Base-by-base conservation (phyloP, 192 early-diverging fungal genomes). In the Coemansia sp. region DNA sequence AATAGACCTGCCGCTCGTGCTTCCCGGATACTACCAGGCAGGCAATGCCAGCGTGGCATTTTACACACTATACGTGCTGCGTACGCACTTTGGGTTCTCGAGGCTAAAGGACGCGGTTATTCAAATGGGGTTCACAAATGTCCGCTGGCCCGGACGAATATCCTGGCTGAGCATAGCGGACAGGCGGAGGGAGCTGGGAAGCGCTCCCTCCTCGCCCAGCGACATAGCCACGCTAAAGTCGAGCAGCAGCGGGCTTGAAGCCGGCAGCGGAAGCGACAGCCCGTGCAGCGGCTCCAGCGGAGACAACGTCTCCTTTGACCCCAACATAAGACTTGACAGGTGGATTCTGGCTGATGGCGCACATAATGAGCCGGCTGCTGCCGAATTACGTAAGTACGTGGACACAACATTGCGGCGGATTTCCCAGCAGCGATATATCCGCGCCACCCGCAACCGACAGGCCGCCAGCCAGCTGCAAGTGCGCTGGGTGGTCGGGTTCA, bases 321-420 rank as follows among this genome's bases (percentile, higher is more conserved):
- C 28, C 15, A 12, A 28, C 28, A 26, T 26, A 26, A 26, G 45
- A 34, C 60, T 83, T 1, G 57, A 65, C 26, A 64, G 56, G 10
- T 58, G 63, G 62, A 53, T 97, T n/a, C 73, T 94, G 7, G 80
- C 91, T 0, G 94, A 97, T 60, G 95, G 95, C 11, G 93, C 93
- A 3, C 95, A 97, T 65, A 97, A 97, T 67, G 75, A 78, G 38
- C 82, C 82, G 6, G 92, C 90, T 0, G 86, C 87, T 0, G 45
- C 53, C n/a, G 84, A 71, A 18, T 69, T 97, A 21, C 58, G 84
- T 9, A 72, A 64, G 1, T 93, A 86, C 70, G 67, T 94, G 6
- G 82, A 90, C 61, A 63, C 63, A 1, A 70, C 73, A 0, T 28
- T 76, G 56, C 62, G 67, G 12, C 62, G 67, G 2, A 34, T 70